These are phyloP conservation scores for Setaria viridis DNA, from an alignment of 202 grass and related monocot genomes.

Conservation along the genomic window DNA sequence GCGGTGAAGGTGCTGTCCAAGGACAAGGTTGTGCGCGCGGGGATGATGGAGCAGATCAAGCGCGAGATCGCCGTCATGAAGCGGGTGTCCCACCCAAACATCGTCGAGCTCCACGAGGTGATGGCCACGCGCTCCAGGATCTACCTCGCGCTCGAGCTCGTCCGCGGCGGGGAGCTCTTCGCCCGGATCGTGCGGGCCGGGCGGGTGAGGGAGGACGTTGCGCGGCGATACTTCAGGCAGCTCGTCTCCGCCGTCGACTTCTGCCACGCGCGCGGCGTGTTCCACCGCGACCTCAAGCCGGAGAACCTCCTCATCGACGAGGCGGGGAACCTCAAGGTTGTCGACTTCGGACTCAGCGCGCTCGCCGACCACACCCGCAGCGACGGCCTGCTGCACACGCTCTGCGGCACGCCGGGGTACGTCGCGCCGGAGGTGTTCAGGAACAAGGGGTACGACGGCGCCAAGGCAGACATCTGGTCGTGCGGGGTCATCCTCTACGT, in stretches of 20 bases:
- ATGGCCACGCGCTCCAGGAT: conserved; percentile 87
- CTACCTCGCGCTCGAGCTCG: conserved; percentile 84
- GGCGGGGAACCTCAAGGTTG: conserved; percentile 63
- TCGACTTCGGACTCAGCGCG: conserved; percentile 84
- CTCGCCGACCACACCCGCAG: conserved; percentile 66
- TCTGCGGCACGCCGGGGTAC: conserved; percentile 85
- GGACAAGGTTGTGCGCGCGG: conserved; percentile 58
- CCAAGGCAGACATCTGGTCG: conserved; percentile 77
- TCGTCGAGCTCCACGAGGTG: conserved; percentile 84
- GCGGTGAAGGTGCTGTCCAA: conserved; percentile 80
- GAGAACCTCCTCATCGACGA: conserved; percentile 86
- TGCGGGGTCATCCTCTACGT: conserved; percentile 89
- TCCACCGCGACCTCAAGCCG: conserved; percentile 80
- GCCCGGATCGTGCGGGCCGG: conserved; percentile 45
- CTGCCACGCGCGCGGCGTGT: conserved; percentile 82
- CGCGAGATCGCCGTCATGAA: conserved; percentile 84
- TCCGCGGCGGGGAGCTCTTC: conserved; percentile 83
- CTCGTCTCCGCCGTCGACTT: conserved; percentile 80
- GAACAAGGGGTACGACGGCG: conserved; percentile 78
- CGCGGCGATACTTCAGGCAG: conserved; percentile 72
- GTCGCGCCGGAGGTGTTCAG: conserved; percentile 79
- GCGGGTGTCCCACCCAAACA: conserved; percentile 71
- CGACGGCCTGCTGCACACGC: conserved; percentile 81
- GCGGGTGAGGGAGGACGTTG: conserved; percentile 61
- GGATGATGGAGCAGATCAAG: conserved; percentile 89